These are phyloP conservation scores for Pseudonitzschia multiseries DNA, from an alignment of 108 stramenopile species.

Conservation along the genomic window DNA sequence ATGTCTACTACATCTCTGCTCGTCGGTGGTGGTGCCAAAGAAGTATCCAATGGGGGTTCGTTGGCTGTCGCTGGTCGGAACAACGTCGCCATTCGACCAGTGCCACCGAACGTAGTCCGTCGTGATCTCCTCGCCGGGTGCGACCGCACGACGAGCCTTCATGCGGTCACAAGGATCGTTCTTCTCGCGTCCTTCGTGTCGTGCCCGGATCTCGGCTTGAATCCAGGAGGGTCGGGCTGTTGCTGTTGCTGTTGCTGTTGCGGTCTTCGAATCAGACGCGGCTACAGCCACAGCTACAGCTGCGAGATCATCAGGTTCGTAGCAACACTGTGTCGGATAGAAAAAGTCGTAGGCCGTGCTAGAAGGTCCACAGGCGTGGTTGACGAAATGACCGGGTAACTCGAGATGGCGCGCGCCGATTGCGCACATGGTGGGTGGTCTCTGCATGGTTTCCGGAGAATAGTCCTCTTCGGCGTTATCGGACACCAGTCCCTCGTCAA, in stretches of 20 bases:
- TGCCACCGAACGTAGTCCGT: not conserved
- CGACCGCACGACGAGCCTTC: not conserved
- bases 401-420: not conserved
- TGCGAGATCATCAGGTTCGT: not conserved
- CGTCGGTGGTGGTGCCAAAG: too few relatives aligned
- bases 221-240: not conserved
- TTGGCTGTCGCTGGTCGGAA: not conserved
- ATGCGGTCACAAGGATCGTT: not conserved
- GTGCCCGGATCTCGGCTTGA: not conserved
- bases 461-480: not conserved
- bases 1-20: too few relatives aligned
- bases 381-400: conserved; percentile 5
- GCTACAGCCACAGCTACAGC: too few relatives aligned
- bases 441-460: not conserved
- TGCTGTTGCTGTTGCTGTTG: too few relatives aligned
- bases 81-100: not conserved
- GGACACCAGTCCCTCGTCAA: not conserved
- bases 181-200: not conserved
- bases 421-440: not conserved
- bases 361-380: conserved; percentile 11
- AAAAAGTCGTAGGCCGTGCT: not conserved
- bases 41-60: not conserved
- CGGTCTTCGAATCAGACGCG: too few relatives aligned
- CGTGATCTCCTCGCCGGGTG: conserved; percentile 1
- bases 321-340: not conserved